These are phyloP conservation scores for Zygosaccharomyces pseudobailii DNA, from an alignment of 1,139 yeast genomes.

Conservation along the genomic window DNA sequence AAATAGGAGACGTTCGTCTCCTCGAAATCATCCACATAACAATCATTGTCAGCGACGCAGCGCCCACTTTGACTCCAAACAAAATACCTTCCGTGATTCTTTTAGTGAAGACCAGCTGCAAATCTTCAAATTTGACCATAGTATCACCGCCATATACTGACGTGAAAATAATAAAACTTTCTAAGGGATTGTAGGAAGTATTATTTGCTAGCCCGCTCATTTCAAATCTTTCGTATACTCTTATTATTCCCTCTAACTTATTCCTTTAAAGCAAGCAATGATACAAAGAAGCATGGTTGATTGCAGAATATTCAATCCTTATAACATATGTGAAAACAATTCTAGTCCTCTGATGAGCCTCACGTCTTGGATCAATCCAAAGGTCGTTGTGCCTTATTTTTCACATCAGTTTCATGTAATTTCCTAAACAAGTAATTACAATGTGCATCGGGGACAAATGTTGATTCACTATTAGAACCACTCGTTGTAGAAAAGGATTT, in stretches of 20 bases:
- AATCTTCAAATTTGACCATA: slow-evolving; percentile 34
- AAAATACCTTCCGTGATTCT: slow-evolving; percentile 37
- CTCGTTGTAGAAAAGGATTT: neutral
- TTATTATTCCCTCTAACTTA: neutral
- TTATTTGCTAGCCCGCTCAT: slow-evolving; percentile 16
- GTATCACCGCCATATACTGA: slow-evolving; percentile 31
- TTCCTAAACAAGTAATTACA: neutral
- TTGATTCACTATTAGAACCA: neutral
- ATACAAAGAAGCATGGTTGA: neutral
- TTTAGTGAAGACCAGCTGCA: slow-evolving; percentile 35
- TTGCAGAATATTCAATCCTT: neutral
- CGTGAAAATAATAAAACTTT: slow-evolving; percentile 25
- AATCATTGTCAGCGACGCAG: slow-evolving; percentile 39
- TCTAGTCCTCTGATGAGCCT: neutral
- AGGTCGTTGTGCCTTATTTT: neutral
- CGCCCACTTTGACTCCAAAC: slow-evolving; percentile 42
- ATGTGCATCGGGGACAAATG: neutral
- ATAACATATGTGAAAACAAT: neutral
- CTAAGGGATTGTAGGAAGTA: slow-evolving; percentile 25
- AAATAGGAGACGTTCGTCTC: slow-evolving; percentile 59
- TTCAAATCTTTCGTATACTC: neutral
- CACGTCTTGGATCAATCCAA: neutral
- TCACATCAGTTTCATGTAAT: slow-evolving; percentile 9
- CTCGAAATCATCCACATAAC: slow-evolving; percentile 42
- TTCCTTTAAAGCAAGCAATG: neutral